Evolutionary conservation across 805 yeast genomes (phyloP).

Genomic region (Saturnispora sekii): DNA sequence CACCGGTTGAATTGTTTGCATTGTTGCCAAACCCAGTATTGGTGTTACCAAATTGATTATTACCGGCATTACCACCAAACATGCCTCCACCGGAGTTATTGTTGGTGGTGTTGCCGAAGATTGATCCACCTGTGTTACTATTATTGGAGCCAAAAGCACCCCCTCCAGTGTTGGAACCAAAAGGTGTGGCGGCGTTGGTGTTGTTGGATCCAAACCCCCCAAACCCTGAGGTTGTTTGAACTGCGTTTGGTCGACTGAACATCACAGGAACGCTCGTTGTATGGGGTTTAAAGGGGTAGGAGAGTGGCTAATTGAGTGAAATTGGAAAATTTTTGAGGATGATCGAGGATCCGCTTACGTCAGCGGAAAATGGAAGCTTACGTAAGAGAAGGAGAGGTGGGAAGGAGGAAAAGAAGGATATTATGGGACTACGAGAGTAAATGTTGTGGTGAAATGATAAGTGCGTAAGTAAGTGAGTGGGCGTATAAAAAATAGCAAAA

Average conservation of each 20-base stretch:
- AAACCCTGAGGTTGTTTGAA: constrained; percentile 34
- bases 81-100: constrained; percentile 20
- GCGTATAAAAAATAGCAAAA: no score
- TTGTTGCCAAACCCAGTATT: constrained; percentile 33
- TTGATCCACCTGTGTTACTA: constrained; percentile 9
- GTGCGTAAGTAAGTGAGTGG: no score
- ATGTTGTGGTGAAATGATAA: no score
- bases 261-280: constrained; percentile 15
- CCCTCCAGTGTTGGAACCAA: constrained; percentile 23
- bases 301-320: background rate
- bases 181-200: constrained; percentile 15
- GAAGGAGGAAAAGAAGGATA: no score
- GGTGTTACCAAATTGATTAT: constrained; percentile 7
- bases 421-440: no score
- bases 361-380: no score
- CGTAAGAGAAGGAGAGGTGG: no score
- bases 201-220: constrained; percentile 30
- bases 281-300: background rate
- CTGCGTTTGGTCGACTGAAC: constrained; percentile 37
- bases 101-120: constrained; percentile 18
- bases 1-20: constrained; percentile 9
- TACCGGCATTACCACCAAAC: constrained; percentile 27
- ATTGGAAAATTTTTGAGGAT: background rate
- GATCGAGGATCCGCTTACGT: no score
- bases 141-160: constrained; percentile 29